Conservation (phyloP, 805 yeast species). For the Saccharomycopsis oosterbeekiorum region DNA sequence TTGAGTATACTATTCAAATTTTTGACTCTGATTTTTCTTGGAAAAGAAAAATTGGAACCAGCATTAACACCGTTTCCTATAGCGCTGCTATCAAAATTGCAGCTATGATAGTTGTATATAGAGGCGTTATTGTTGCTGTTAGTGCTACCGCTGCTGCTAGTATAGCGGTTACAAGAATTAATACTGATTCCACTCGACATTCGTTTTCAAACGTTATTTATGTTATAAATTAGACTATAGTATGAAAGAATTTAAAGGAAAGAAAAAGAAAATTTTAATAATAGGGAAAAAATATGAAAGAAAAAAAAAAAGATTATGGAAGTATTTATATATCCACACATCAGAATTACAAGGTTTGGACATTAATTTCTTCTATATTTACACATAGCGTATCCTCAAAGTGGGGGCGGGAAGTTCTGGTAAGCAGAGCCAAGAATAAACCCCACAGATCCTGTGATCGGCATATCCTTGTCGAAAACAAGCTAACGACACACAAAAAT, state of each 20-base stretch:
- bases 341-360: too few species aligned
- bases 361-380: too few species aligned
- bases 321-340: too few species aligned
- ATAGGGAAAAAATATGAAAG: too few species aligned
- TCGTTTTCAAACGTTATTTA: too few species aligned
- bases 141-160: background rate
- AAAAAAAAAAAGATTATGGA: too few species aligned
- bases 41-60: background rate
- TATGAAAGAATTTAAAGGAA: too few species aligned
- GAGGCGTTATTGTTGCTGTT: background rate
- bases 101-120: background rate
- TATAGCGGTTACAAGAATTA: background rate
- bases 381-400: background rate
- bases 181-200: background rate
- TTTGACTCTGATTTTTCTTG: background rate
- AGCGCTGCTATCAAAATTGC: background rate
- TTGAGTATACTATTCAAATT: background rate
- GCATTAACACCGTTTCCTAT: background rate
- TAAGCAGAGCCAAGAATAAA: background rate
- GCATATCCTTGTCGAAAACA: background rate
- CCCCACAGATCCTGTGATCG: background rate
- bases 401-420: background rate
- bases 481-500: background rate
- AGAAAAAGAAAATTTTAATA: too few species aligned
- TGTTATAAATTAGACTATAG: too few species aligned